phyloP scores from a whole-genome alignment of 306 rosid genomes.

The Lupinus albus region DNA sequence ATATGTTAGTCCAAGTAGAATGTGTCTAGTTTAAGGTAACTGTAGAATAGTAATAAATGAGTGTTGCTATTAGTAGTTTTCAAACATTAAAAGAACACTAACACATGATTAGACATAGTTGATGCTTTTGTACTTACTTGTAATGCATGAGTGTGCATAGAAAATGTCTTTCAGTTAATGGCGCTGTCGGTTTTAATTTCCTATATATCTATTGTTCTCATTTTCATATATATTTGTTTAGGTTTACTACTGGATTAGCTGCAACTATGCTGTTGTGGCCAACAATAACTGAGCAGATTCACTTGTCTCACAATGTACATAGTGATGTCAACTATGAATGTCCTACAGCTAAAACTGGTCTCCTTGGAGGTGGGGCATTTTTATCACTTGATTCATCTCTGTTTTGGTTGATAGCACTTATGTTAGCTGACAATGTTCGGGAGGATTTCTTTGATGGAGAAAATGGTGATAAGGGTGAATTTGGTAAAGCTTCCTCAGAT shows the following conservation, averaged over 20 bases:
- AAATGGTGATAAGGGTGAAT: conserved; percentile 41
- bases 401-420: conserved; percentile 82
- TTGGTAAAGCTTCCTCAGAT: conserved; percentile 9
- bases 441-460: conserved; percentile 79
- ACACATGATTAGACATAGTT: background rate
- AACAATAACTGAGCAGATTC: conserved; percentile 45
- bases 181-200: too few species aligned
- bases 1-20: background rate
- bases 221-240: conserved; percentile 34
- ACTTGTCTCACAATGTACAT: conserved; percentile 33
- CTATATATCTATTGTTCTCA: background rate
- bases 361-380: conserved; percentile 91
- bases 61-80: background rate
- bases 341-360: conserved; percentile 69
- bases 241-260: conserved; percentile 70
- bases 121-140: background rate
- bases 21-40: background rate
- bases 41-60: background rate
- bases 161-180: too few species aligned
- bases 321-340: conserved; percentile 30
- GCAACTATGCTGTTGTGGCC: conserved; percentile 46
- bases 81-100: background rate
- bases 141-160: background rate
- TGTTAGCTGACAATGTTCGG: conserved; percentile 77
- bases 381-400: conserved; percentile 82